Evolutionary conservation across 2,329 filamentous ascomycete genomes (phyloP), one percentile per base, ranked within the genome.

Genomic region (Phyllosticta citrichinensis): DNA sequence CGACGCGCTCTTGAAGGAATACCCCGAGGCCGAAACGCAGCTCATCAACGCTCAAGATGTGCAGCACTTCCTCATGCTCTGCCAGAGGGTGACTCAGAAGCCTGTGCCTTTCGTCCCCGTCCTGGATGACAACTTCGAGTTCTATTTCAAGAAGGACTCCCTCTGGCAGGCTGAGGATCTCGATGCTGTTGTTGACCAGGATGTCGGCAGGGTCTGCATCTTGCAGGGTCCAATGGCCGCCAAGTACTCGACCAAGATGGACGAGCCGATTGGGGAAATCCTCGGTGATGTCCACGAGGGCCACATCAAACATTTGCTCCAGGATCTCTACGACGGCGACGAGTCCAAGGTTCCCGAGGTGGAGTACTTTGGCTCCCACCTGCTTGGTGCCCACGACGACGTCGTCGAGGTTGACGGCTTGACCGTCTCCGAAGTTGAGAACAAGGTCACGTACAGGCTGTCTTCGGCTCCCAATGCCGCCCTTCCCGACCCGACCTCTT

Each of bases 131-230:
- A 96, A 93, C 73, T 99, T 99, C 67, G 94, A 99, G 73, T 96
- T 95, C 78, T 99, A 91, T 80, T 99, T 99, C 87, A 99, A 99
- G 86, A 99, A 99, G 80, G 94, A 99, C 75, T 99, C 94, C 1
- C 83, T 99, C 8, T 99, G 94, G 94, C 94, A 99, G 77, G 97
- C 94, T 0, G 94, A 99, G 76, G 94, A 99, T 70, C 81, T 99
- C 11, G 93, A 95, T 70, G 94, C 94, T 59, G 92, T 99, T 62
- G 92, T 97, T 63, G 93, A 83, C 67, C 94, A 97, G 76, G 95
- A 99, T 72, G 94, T 99, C 62, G 92, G 91, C 65, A 86, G 95
- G 71, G 96, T 92, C 53, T 97, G 92, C 79, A 97, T 99, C 71
- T 80, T 99, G 47, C 94, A 99, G 74, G 95, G 94, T 19, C 94